These are phyloP conservation scores for Beauveria medogensis DNA, from an alignment of 2,329 filamentous ascomycete species.

Conservation along the genomic window DNA sequence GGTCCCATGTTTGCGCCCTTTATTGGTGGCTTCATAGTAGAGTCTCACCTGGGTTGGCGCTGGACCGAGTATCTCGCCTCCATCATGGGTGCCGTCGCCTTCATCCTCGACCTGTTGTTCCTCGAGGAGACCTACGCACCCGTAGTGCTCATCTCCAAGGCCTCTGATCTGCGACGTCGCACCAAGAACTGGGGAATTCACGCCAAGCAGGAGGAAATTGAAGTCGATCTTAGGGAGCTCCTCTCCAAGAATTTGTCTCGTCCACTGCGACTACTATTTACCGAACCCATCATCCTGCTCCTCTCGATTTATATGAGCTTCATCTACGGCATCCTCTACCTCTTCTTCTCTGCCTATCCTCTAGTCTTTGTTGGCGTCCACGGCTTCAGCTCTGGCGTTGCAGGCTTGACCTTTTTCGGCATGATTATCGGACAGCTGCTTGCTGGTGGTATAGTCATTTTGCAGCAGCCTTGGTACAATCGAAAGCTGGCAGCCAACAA, in stretches of 20 bases:
- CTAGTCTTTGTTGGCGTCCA: constrained; percentile 71
- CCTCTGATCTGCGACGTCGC: constrained; percentile 50
- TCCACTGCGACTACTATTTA: constrained; percentile 56
- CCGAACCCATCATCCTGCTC: constrained; percentile 60
- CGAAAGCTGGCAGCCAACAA: constrained; percentile 61
- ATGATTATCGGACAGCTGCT: constrained; percentile 69
- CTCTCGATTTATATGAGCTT: constrained; percentile 67
- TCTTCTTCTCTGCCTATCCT: constrained; percentile 79
- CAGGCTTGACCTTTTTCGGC: constrained; percentile 77
- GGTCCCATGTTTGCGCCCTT: constrained; percentile 62
- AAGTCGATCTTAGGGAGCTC: constrained; percentile 56
- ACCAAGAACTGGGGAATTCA: constrained; percentile 65
- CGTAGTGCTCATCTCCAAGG: constrained; percentile 54
- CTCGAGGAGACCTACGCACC: constrained; percentile 65
- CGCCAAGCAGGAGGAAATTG: constrained; percentile 64
- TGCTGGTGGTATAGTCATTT: constrained; percentile 55
- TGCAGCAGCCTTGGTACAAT: constrained; percentile 58
- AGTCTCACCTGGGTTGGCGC: constrained; percentile 59
- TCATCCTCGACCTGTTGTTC: constrained; percentile 52
- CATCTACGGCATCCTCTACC: constrained; percentile 71
- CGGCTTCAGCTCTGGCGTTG: constrained; percentile 58
- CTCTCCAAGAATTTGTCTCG: constrained; percentile 60
- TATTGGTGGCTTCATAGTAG: constrained; percentile 58
- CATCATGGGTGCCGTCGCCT: constrained; percentile 56
- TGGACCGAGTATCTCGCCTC: constrained; percentile 61